These are phyloP conservation scores for Strobilomyces echinocephalus DNA, from an alignment of 768 basidiomycete genomes.

Conservation along the genomic window DNA sequence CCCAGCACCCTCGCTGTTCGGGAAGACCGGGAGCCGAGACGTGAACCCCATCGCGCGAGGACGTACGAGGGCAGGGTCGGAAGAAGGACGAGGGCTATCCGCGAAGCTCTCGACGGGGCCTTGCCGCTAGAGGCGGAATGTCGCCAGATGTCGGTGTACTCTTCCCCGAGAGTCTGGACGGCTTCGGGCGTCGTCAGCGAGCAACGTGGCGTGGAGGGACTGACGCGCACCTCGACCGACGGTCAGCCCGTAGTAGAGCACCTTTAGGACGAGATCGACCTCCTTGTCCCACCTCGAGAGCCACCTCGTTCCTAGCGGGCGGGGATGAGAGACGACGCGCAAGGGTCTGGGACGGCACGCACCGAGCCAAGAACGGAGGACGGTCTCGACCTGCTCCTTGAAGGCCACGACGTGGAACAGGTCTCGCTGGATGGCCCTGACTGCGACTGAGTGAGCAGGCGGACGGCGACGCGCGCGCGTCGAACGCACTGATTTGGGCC, in stretches of 20 bases:
- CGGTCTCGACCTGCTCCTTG: slow-evolving; percentile 69
- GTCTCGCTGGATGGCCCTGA: slow-evolving; percentile 83
- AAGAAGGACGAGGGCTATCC: slow-evolving; percentile 57
- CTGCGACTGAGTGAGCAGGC: slow-evolving; percentile 36
- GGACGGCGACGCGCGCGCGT: background rate
- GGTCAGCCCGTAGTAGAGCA: slow-evolving; percentile 71
- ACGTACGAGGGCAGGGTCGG: slow-evolving; percentile 63
- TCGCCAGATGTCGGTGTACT: slow-evolving; percentile 84
- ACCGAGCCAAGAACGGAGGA: slow-evolving; percentile 78
- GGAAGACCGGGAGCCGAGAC: slow-evolving; percentile 31
- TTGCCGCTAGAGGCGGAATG: slow-evolving; percentile 41
- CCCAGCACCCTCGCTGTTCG: slow-evolving; percentile 30
- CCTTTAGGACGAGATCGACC: slow-evolving; percentile 60
- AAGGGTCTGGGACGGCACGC: slow-evolving; percentile 14
- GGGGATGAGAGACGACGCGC: slow-evolving; percentile 9
- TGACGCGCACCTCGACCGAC: slow-evolving; percentile 59
- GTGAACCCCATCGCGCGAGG: slow-evolving; percentile 46
- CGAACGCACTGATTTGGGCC: slow-evolving; percentile 77
- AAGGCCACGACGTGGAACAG: slow-evolving; percentile 70
- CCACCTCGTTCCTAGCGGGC: slow-evolving; percentile 66
- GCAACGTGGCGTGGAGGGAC: background rate
- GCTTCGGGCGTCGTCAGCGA: slow-evolving; percentile 39
- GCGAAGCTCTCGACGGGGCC: slow-evolving; percentile 42
- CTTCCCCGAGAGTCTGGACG: slow-evolving; percentile 82
- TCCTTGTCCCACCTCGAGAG: slow-evolving; percentile 78